phyloP scores from a whole-genome alignment of 148 eudicot genomes.

The Fagopyrum esculentum region DNA sequence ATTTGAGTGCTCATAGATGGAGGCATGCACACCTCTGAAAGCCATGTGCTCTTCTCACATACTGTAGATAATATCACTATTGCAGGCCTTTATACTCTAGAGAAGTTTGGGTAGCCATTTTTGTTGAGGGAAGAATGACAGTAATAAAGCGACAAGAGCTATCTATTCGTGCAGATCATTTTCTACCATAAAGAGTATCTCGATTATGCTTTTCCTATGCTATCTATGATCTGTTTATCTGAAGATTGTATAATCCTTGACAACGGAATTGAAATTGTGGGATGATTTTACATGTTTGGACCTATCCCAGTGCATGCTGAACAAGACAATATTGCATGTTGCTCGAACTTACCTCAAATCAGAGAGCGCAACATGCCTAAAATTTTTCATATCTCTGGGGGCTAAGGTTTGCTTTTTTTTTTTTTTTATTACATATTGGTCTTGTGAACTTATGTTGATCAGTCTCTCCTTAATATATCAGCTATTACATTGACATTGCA shows the following conservation, averaged over 20 bases:
- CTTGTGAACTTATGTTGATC: constrained; percentile 5
- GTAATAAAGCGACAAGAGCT: not conserved
- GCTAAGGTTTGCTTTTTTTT: constrained; percentile 43
- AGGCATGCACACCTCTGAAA: not conserved
- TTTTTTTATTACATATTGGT: not conserved
- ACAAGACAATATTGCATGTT: constrained; percentile 71
- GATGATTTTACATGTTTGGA: constrained; percentile 94
- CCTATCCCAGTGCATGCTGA: constrained; percentile 80
- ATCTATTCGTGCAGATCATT: not conserved
- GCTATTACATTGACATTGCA: constrained; percentile 17
- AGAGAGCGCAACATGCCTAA: constrained; percentile 41
- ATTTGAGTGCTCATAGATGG: constrained; percentile 1
- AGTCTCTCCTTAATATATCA: not conserved
- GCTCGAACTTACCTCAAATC: constrained; percentile 51
- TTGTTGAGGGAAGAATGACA: not conserved
- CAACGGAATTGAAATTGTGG: constrained; percentile 61
- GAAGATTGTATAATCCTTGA: constrained; percentile 35
- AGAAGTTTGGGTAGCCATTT: not conserved
- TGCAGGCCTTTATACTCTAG: not conserved
- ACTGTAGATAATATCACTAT: not conserved
- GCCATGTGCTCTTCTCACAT: not conserved
- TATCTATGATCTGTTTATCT: not conserved
- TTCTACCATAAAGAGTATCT: not conserved
- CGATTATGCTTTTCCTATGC: not conserved
- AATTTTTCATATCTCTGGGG: constrained; percentile 53